Conservation (phyloP, 495 filamentous ascomycete genomes). For the Rhypophila decipiens region DNA sequence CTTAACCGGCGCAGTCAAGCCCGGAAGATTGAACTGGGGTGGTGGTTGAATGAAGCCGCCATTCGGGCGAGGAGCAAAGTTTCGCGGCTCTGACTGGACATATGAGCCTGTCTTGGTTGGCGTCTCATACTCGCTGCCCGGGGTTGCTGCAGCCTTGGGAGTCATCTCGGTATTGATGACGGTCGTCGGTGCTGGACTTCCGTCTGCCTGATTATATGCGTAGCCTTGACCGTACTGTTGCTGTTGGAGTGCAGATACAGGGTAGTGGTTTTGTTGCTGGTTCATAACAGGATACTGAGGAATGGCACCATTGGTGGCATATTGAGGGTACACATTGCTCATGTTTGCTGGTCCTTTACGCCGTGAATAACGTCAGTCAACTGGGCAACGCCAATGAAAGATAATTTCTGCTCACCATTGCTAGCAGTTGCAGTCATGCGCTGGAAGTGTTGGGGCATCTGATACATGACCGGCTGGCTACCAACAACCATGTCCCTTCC, state of each 20-base stretch:
- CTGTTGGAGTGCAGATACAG: too few species aligned
- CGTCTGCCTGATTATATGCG: neutral
- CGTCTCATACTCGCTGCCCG: neutral
- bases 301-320: neutral
- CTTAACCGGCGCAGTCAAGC: neutral
- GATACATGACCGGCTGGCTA: too few species aligned
- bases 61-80: conserved; percentile 14
- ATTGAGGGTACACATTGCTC: conserved; percentile 2
- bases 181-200: neutral
- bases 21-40: conserved; percentile 6
- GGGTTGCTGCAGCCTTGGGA: neutral
- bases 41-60: neutral
- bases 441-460: too few species aligned
- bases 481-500: too few species aligned
- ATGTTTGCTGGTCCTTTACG: too few species aligned
- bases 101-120: neutral
- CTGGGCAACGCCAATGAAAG: too few species aligned
- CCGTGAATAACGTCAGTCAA: too few species aligned
- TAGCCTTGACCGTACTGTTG: neutral
- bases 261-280: neutral
- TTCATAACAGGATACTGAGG: neutral
- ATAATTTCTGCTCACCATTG: too few species aligned
- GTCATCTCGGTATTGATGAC: neutral
- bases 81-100: conserved; percentile 18
- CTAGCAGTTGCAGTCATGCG: too few species aligned